Percentiles rank a stretch among this genome's conserved stretches.
Conservation (phyloP, 2,329 filamentous ascomycete genomes). For the Geosmithia putterillii region DNA sequence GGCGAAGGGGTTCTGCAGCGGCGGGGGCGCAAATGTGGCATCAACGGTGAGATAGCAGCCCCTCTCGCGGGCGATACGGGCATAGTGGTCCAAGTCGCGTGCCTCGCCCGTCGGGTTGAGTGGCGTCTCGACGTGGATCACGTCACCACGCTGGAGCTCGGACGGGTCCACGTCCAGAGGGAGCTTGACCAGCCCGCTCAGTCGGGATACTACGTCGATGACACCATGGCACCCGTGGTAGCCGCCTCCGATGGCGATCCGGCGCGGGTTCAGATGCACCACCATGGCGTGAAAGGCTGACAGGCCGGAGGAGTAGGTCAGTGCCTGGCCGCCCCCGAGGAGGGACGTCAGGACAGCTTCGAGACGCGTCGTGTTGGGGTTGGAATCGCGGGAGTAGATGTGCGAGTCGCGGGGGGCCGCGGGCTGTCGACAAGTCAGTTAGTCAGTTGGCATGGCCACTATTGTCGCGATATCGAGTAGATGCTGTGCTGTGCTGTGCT, state of each 20-base stretch:
- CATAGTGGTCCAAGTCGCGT: conserved; percentile 58
- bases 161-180: conserved; percentile 56
- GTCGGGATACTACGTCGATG: conserved; percentile 57
- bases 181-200: conserved; percentile 63
- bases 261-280: conserved; percentile 70
- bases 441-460: neutral
- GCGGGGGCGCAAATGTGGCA: conserved; percentile 85
- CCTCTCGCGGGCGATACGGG: conserved; percentile 54
- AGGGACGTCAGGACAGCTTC: conserved; percentile 70
- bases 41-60: conserved; percentile 77
- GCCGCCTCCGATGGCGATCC: conserved; percentile 69
- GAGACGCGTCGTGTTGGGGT: conserved; percentile 72
- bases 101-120: conserved; percentile 84
- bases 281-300: conserved; percentile 81
- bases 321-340: conserved; percentile 52
- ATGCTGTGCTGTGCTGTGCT: too few relatives aligned
- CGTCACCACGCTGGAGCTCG: conserved; percentile 62
- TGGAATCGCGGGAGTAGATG: conserved; percentile 72
- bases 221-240: conserved; percentile 95
- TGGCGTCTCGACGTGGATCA: conserved; percentile 87
- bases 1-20: conserved; percentile 72
- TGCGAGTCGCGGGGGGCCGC: conserved; percentile 46
- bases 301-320: conserved; percentile 78
- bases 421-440: conserved; percentile 21
- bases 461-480: neutral